Evolutionary conservation across 164 flowering plant genomes (phyloP).

Genomic region (Tetrastigma voinierianum): DNA sequence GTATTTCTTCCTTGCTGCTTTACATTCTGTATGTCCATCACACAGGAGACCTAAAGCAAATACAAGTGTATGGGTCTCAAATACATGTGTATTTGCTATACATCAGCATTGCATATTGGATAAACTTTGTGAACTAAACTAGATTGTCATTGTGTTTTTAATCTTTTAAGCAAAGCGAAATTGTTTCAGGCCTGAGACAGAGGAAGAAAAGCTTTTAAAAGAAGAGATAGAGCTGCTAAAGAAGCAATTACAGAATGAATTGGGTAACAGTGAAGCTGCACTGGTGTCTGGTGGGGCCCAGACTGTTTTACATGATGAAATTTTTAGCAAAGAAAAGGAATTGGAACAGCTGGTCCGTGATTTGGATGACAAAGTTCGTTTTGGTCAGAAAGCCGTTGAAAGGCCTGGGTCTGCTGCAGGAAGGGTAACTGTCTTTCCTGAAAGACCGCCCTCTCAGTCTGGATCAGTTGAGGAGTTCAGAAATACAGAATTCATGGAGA

Average conservation of each 20-base stretch:
- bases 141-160: neutral
- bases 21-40: too few relatives aligned
- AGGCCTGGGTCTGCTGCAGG: constrained; percentile 78
- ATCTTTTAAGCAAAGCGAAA: constrained; percentile 2
- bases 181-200: constrained; percentile 68
- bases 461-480: constrained; percentile 61
- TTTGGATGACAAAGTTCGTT: constrained; percentile 63
- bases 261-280: constrained; percentile 19
- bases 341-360: constrained; percentile 57
- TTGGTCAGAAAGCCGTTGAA: constrained; percentile 50
- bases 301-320: constrained; percentile 24
- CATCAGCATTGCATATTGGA: neutral
- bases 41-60: too few relatives aligned
- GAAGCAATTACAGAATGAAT: constrained; percentile 40
- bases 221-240: constrained; percentile 63
- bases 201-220: constrained; percentile 66
- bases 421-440: constrained; percentile 37
- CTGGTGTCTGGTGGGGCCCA: constrained; percentile 33
- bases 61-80: too few relatives aligned
- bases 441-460: constrained; percentile 67
- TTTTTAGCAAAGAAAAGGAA: constrained; percentile 49
- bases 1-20: too few relatives aligned
- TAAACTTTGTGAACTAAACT: neutral
- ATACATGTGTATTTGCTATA: neutral
- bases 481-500: constrained; percentile 47